Base-by-base conservation (phyloP, 208 protist species). In the Leishmania turanica region DNA sequence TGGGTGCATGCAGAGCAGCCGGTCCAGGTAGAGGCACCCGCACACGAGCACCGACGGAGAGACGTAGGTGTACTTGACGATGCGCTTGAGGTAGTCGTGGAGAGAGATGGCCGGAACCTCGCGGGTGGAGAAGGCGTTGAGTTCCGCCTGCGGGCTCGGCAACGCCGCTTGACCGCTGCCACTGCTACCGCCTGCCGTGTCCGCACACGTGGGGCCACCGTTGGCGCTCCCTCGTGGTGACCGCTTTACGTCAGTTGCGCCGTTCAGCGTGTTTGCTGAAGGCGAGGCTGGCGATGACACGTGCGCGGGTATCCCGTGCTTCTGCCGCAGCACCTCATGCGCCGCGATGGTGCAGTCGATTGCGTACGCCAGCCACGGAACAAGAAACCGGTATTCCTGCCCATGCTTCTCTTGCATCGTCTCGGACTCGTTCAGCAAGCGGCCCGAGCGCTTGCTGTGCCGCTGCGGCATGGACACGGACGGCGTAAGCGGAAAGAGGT, bases 1-100 rank as follows among this genome's bases (percentile, higher is more conserved):
- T 17, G 76, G 49, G 49, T 90, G 78, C 60, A 75, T 71, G 56
- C 54, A 54, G 11, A 96, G 79, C 31, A 95, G 76, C 3, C 92
- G 89, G 78, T 97, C 93, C 4, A 96, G 54, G 72, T 93, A 94
- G 70, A 97, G 66, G 75, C 87, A 95, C 40, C 89, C 90, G 65
- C 87, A 86, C 24, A 97, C 66, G 0, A 97, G 76, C 37, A 89
- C 83, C 11, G 92, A 87, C 27, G 93, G 93, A 2, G 90, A 95
- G 51, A 91, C 81, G 84, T 93, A 97, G 21, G 91, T 93, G 80
- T 91, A 89, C 75, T 95, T 87, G 51, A 88, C 85, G 19, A 97
- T 84, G 17, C 90, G 88, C 76, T 82, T 87, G 24, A 97, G 71
- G 77, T 94, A 96, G 65, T 94, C 90, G 62, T 80, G 60, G 15